Conservation (phyloP, 768 basidiomycete genomes). For the Lyophyllum decastes region DNA sequence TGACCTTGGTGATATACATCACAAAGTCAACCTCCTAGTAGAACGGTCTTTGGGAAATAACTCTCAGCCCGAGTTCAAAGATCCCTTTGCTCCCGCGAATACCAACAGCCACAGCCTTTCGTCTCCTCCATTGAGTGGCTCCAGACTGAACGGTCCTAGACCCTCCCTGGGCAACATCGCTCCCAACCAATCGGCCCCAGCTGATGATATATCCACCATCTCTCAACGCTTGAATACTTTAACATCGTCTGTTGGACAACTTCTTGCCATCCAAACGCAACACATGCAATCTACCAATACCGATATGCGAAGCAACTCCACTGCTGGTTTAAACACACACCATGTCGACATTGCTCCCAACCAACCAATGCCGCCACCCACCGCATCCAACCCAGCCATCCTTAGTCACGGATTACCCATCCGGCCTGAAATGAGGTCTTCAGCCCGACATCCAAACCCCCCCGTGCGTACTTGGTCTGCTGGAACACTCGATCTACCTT, state of each 20-base stretch:
- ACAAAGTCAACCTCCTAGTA: constrained; percentile 76
- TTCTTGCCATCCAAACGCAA: constrained; percentile 80
- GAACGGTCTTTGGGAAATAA: constrained; percentile 57
- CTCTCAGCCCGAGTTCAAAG: constrained; percentile 75
- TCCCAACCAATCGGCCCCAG: constrained; percentile 66
- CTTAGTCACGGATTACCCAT: constrained; percentile 65
- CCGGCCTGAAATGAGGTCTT: constrained; percentile 63
- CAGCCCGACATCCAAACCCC: constrained; percentile 63
- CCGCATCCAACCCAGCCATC: constrained; percentile 38
- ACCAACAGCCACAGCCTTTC: constrained; percentile 35
- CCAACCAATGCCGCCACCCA: constrained; percentile 42
- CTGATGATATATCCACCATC: constrained; percentile 75
- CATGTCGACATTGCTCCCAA: constrained; percentile 52
- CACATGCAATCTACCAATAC: constrained; percentile 52
- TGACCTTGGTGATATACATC: constrained; percentile 71
- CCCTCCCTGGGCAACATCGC: constrained; percentile 70
- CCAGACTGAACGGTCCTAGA: constrained; percentile 55
- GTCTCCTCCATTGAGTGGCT: constrained; percentile 37
- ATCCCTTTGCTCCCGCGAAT: constrained; percentile 65
- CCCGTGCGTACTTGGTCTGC: constrained; percentile 86
- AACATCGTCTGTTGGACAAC: constrained; percentile 83
- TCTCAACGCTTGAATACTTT: constrained; percentile 78
- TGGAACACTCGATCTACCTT: constrained; percentile 73
- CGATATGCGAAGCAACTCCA: constrained; percentile 40
- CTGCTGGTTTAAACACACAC: constrained; percentile 38